Evolutionary conservation across 2,329 filamentous ascomycete genomes (phyloP).

Genomic region (Sporothrix sp.): DNA sequence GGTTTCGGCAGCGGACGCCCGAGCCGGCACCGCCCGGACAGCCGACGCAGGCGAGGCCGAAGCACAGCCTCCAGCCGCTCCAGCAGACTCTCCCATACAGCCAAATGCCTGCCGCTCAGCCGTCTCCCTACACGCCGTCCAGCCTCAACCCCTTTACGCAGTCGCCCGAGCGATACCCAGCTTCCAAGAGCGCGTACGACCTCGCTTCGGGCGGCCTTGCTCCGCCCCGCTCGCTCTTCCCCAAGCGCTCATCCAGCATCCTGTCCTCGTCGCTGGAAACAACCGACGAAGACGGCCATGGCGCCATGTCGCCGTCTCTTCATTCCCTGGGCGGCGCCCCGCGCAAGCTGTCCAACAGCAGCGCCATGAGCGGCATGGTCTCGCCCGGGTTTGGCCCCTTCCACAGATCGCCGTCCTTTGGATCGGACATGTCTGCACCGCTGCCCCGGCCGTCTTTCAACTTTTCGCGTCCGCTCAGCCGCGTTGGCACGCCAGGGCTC

Average conservation of each 20-base stretch:
- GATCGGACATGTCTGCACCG: constrained; percentile 65
- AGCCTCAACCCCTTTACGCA: constrained; percentile 18
- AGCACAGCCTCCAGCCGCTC: constrained; percentile 3
- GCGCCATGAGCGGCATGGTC: constrained; percentile 44
- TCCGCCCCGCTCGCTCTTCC: constrained; percentile 40
- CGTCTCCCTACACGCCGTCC: constrained; percentile 25
- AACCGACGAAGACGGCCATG: constrained; percentile 59
- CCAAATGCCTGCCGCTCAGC: constrained; percentile 25
- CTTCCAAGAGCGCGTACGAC: constrained; percentile 38
- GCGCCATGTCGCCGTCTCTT: constrained; percentile 42
- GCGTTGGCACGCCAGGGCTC: constrained; percentile 50
- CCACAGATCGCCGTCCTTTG: constrained; percentile 71
- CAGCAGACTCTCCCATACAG: constrained; percentile 20
- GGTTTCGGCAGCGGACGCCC: background rate
- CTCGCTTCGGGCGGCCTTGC: constrained; percentile 35
- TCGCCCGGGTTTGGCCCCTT: constrained; percentile 52
- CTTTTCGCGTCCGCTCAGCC: constrained; percentile 83
- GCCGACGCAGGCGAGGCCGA: background rate
- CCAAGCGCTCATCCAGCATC: constrained; percentile 48
- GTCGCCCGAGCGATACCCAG: constrained; percentile 35
- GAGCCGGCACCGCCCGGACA: background rate
- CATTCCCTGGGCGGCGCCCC: constrained; percentile 49
- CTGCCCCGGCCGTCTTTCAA: constrained; percentile 74
- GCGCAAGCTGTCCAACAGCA: constrained; percentile 72
- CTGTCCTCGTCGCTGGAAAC: constrained; percentile 54